Conservation (phyloP, 2,329 filamentous ascomycete genomes). For the Pseudogymnoascus sp. region DNA sequence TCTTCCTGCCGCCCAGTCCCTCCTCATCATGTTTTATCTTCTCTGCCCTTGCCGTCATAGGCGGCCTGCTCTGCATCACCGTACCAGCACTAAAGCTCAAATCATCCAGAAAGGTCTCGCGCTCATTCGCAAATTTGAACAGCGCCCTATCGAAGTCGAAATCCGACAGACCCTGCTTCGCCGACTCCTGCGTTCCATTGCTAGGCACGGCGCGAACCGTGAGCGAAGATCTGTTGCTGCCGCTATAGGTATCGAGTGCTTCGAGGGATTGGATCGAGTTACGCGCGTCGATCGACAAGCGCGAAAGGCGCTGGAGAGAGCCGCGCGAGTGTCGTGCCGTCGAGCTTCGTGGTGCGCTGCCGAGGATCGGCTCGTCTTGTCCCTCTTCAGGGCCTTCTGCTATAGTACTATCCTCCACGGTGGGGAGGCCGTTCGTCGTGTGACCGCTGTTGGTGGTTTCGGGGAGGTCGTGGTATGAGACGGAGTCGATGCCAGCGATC, state of each 20-base stretch:
- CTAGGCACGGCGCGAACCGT: constrained; percentile 47
- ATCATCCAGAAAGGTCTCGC: constrained; percentile 89
- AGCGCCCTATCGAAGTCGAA: constrained; percentile 92
- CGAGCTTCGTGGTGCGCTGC: constrained; percentile 15
- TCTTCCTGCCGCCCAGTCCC: constrained; percentile 39
- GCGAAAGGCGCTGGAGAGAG: constrained; percentile 51
- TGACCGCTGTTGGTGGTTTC: constrained; percentile 29
- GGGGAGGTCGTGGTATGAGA: constrained; percentile 49
- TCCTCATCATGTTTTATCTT: constrained; percentile 72
- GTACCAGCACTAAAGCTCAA: constrained; percentile 75
- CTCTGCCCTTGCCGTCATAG: constrained; percentile 73
- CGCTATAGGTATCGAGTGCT: constrained; percentile 45
- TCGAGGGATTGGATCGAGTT: constrained; percentile 51
- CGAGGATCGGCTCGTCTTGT: constrained; percentile 24
- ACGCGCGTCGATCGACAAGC: constrained; percentile 42
- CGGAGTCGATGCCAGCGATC: constrained; percentile 64
- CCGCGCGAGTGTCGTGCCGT: constrained; percentile 53
- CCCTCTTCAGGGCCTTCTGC: constrained; percentile 44
- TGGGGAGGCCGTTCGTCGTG: constrained; percentile 20
- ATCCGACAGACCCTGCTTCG: constrained; percentile 42
- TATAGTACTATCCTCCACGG: constrained; percentile 49
- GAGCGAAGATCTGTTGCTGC: constrained; percentile 59
- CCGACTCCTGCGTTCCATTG: constrained; percentile 17
- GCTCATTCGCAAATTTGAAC: constrained; percentile 89
- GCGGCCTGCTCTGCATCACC: constrained; percentile 62